Evolutionary conservation across 352 stramenopile genomes (phyloP).

Genomic region (Thraustotheca clavata): DNA sequence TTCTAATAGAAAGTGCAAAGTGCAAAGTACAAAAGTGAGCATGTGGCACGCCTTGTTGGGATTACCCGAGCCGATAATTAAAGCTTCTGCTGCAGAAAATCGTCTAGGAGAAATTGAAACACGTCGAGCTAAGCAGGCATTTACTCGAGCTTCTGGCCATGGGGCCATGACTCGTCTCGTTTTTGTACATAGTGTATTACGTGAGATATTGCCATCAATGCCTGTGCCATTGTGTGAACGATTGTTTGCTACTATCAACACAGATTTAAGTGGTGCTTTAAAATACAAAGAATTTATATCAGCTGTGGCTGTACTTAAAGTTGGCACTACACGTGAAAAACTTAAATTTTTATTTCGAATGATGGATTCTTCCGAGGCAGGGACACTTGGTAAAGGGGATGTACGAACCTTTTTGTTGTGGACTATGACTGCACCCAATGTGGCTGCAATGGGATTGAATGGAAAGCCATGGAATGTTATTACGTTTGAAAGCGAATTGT

Average conservation of each 20-base stretch:
- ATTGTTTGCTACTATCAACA: constrained; percentile 15
- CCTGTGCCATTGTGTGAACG: constrained; percentile 1
- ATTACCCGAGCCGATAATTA: constrained; percentile 7
- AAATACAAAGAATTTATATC: constrained; percentile 20
- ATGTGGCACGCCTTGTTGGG: constrained; percentile 15
- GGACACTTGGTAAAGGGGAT: not conserved
- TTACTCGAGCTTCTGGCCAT: constrained; percentile 12
- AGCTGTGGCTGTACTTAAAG: constrained; percentile 2
- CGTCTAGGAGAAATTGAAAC: constrained; percentile 14
- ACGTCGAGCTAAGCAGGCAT: constrained; percentile 12
- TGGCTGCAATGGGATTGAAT: not conserved
- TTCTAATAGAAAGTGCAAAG: too few species aligned
- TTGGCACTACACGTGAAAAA: not conserved
- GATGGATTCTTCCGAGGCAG: constrained; percentile 1
- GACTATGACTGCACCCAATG: not conserved
- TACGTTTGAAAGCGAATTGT: constrained; percentile 11
- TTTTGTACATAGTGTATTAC: constrained; percentile 11
- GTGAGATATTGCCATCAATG: constrained; percentile 13
- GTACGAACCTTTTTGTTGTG: constrained; percentile 4
- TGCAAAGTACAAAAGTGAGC: not conserved
- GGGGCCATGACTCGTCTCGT: constrained; percentile 16
- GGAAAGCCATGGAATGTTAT: not conserved
- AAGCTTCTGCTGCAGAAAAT: not conserved
- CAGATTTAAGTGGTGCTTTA: constrained; percentile 1
- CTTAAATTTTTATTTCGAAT: constrained; percentile 16